Evolutionary conservation across 2,329 filamentous ascomycete genomes (phyloP).

Genomic region (Claviceps capensis): DNA sequence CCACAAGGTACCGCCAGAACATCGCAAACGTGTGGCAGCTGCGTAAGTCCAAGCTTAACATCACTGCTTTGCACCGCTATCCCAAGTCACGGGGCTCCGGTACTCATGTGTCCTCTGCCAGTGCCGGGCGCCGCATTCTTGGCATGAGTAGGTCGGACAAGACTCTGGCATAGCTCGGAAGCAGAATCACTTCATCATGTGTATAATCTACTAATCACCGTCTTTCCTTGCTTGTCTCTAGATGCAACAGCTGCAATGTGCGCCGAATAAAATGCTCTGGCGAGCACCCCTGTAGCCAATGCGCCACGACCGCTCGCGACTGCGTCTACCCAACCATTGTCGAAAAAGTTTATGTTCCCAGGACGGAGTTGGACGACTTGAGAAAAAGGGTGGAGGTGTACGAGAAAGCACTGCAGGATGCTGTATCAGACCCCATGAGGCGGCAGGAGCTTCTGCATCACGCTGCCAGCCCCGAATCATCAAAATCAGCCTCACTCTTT

Average conservation of each 20-base stretch:
- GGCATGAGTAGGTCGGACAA: no score
- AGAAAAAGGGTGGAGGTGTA: slow-evolving; percentile 24
- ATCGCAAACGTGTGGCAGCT: slow-evolving; percentile 34
- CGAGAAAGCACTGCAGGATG: slow-evolving; percentile 24
- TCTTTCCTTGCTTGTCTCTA: slow-evolving; percentile 9
- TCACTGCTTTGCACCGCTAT: no score
- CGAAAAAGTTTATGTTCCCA: slow-evolving; percentile 29
- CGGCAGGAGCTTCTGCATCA: slow-evolving; percentile 21
- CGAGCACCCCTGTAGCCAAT: slow-evolving; percentile 33
- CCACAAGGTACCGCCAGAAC: slow-evolving; percentile 31
- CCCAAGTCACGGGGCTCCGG: no score
- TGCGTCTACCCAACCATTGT: slow-evolving; percentile 33
- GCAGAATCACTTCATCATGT: no score
- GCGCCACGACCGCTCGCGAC: slow-evolving; percentile 26
- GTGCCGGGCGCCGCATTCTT: no score
- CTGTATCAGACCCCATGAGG: slow-evolving; percentile 20
- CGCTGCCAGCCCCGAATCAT: slow-evolving; percentile 11
- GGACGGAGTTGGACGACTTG: slow-evolving; percentile 28
- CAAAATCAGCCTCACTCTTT: slow-evolving; percentile 11
- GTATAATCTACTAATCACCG: no score
- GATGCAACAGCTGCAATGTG: slow-evolving; percentile 40
- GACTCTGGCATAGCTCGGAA: no score
- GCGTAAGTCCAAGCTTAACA: slow-evolving; percentile 21
- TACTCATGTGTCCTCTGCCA: no score
- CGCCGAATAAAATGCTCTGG: slow-evolving; percentile 39